Percentiles rank a stretch among this genome's conserved stretches.
phyloP scores from a whole-genome alignment of 23 red algal species.

The Gracilaria caudata region DNA sequence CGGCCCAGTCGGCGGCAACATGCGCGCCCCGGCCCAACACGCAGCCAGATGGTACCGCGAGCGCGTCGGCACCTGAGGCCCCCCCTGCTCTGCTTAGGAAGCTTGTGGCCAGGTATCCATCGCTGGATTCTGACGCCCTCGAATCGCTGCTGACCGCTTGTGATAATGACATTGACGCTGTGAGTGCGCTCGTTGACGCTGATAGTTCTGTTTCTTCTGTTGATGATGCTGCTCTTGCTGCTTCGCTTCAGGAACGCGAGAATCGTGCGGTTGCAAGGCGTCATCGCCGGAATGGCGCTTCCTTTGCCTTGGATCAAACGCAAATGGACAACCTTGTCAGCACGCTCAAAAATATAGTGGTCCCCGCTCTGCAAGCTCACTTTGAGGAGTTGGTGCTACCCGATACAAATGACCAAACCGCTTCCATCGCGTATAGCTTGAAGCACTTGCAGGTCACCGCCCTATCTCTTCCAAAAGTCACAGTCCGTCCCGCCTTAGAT shows the following conservation, averaged over 20 bases:
- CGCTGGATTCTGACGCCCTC: conserved; percentile 10
- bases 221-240: conserved; percentile 24
- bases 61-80: background rate
- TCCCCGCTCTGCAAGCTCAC: conserved; percentile 60
- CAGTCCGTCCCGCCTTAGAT: conserved; percentile 38
- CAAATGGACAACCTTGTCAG: conserved; percentile 38
- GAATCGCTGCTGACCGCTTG: background rate
- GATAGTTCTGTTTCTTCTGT: background rate
- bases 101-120: conserved; percentile 27
- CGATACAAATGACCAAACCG: conserved; percentile 23
- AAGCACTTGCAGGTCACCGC: conserved; percentile 44
- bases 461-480: conserved; percentile 41
- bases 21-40: background rate
- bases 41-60: background rate
- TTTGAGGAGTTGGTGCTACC: conserved; percentile 66
- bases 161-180: conserved; percentile 30
- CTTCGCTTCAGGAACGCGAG: conserved; percentile 45
- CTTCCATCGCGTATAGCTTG: conserved; percentile 34
- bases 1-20: background rate
- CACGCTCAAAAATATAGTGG: conserved; percentile 42
- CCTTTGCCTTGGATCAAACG: conserved; percentile 5
- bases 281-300: conserved; percentile 31
- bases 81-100: background rate
- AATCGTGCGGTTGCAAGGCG: conserved; percentile 16
- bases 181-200: background rate